These are phyloP conservation scores for Silene noctiflora DNA, from an alignment of 179 eudicot species.

Conservation along the genomic window DNA sequence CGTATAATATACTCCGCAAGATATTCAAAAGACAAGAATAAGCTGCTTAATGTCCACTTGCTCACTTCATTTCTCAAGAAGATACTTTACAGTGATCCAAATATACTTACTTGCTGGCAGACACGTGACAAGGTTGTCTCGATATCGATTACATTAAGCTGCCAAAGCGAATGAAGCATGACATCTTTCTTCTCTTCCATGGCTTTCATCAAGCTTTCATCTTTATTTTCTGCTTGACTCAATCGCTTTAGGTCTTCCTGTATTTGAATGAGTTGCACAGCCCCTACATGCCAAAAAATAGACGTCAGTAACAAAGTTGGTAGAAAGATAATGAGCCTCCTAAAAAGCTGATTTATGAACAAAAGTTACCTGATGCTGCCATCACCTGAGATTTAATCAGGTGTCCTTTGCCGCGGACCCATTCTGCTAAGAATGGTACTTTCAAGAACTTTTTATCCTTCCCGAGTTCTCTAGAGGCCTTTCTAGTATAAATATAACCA, in stretches of 20 bases:
- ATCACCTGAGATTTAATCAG: constrained; percentile 78
- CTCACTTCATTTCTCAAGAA: constrained; percentile 11
- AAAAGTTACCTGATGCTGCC: constrained; percentile 80
- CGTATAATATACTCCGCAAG: neutral
- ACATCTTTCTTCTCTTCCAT: constrained; percentile 88
- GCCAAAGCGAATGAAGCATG: constrained; percentile 86
- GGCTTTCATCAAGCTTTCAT: constrained; percentile 58
- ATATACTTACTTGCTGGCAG: constrained; percentile 68
- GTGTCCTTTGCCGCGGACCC: constrained; percentile 96
- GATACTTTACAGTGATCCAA: neutral
- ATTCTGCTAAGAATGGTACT: constrained; percentile 92
- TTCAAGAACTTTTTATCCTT: constrained; percentile 65
- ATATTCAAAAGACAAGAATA: neutral
- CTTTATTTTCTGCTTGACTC: constrained; percentile 63
- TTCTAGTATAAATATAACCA: constrained; percentile 92
- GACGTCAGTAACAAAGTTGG: neutral
- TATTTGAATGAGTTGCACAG: constrained; percentile 67
- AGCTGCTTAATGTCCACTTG: constrained; percentile 3
- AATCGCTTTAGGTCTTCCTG: constrained; percentile 67
- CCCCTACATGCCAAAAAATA: constrained; percentile 45
- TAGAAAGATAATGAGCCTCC: constrained; percentile 4
- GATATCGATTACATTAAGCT: constrained; percentile 86
- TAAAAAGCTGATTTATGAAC: neutral
- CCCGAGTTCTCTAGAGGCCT: constrained; percentile 82
- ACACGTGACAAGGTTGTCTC: constrained; percentile 82